Base-by-base conservation (phyloP, 257 asterid species). In the Nemophila menziesii region DNA sequence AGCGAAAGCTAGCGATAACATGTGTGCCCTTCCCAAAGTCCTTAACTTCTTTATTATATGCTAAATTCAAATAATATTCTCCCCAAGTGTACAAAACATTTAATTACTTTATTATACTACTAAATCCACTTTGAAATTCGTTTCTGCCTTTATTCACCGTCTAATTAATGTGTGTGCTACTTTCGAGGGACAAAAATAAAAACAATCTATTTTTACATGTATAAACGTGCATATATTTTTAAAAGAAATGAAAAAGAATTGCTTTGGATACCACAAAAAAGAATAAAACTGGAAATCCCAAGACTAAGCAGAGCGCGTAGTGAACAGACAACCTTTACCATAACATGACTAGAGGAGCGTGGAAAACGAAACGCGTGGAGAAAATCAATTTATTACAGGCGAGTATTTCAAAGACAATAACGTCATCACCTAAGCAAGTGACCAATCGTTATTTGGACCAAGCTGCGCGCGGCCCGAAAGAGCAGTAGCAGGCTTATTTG, bases 371-470 rank as follows among this genome's bases (percentile, higher is more conserved):
- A 13, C 36, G 36, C 36, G 36, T 29, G 36, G 36, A 29, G 8
- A 34, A 14, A 49, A 37, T 8, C 16, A 8, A 17, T 9, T n/a
- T 0, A 16, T 38, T 33, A 46, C 33, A 46, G 58, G 58, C 51
- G 63, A 65, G 43, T 5, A 56, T 47, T 47, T 48, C 43, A 47
- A 54, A 43, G 43, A 15, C 37, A 12, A 29, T 57, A 65, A 67
- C 52, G 74, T 67, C 69, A 67, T 44, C 51, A 56, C 55, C 54
- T 33, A 43, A 51, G 49, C 26, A 46, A 41, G 38, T 60, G 59
- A 51, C 57, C 57, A 50, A 46, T 65, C 64, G 27, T 41, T 19
- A 33, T 20, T 20, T 52, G 19, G 60, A 36, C 47, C 15, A 13
- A 37, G 19, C 26, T 46, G 57, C 43, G 46, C 49, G 44, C 14